phyloP scores from a whole-genome alignment of 2,329 filamentous ascomycete species.

The Coniochaeta hoffmannii region DNA sequence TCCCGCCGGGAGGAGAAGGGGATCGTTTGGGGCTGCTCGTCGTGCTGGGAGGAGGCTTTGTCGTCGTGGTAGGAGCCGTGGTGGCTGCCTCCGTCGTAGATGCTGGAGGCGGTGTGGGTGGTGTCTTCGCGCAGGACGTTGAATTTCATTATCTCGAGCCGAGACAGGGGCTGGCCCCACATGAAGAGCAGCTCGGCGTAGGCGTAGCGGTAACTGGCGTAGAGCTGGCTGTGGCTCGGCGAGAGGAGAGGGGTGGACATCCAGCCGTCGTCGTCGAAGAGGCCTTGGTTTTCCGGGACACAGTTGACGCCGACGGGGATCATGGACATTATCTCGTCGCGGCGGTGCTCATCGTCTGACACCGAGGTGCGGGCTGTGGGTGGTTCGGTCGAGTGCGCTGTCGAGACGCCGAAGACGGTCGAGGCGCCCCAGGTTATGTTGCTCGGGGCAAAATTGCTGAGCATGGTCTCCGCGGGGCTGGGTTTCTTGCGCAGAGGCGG shows the following conservation, averaged over 20 bases:
- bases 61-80: slow-evolving; percentile 26
- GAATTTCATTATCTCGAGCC: slow-evolving; percentile 63
- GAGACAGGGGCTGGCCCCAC: slow-evolving; percentile 55
- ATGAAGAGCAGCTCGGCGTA: slow-evolving; percentile 64
- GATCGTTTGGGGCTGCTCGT: slow-evolving; percentile 26
- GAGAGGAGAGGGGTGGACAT: slow-evolving; percentile 52
- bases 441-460: slow-evolving; percentile 45
- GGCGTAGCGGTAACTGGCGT: slow-evolving; percentile 54
- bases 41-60: slow-evolving; percentile 21
- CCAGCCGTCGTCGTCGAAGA: slow-evolving; percentile 63
- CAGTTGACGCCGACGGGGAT: slow-evolving; percentile 46
- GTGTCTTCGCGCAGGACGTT: slow-evolving; percentile 50
- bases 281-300: slow-evolving; percentile 52
- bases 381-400: slow-evolving; percentile 30
- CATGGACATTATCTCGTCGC: slow-evolving; percentile 37
- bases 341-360: slow-evolving; percentile 44
- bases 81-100: slow-evolving; percentile 23
- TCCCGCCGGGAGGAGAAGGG: slow-evolving; percentile 44
- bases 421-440: slow-evolving; percentile 45
- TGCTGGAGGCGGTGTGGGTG: slow-evolving; percentile 4
- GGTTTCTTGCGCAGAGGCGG: slow-evolving; percentile 38
- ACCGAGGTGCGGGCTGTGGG: slow-evolving; percentile 39
- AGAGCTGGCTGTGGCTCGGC: slow-evolving; percentile 36
- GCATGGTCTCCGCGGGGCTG: slow-evolving; percentile 54
- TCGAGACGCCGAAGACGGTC: slow-evolving; percentile 30